Evolutionary conservation across 306 rosid species (phyloP), one percentile per base, ranked within the genome.

Genomic region (Acacia crassicarpa): DNA sequence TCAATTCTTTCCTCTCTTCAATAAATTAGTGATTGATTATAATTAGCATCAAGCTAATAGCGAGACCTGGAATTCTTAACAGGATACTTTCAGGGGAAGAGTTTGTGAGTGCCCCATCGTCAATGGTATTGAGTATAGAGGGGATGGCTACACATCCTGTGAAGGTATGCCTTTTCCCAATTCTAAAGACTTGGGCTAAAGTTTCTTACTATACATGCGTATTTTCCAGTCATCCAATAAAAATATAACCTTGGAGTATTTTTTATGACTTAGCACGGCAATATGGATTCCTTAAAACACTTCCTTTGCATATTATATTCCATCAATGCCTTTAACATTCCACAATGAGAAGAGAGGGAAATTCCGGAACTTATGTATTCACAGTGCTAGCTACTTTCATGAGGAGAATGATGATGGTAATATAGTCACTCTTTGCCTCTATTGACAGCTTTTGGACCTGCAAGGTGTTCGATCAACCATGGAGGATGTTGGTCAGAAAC

Each of bases 41-140:
- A n/a, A 35, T 49, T 78, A 43, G 62, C 74, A 22, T 67, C 40
- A 61, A 74, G 30, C 38, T 80, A 12, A 80, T 23, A 23, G 38
- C 13, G 71, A 62, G 74, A 75, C 35, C 43, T 12, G 63, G 43
- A 12, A n/a, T 67, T 32, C 43, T 79, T 82, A 3, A 77, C 93
- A 95, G 99, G 99, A 95, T 79, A 95, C 99, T 44, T 95, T 92
- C 72, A 81, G 99, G 85, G 99, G 98, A 86, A 92, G 98, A 91
- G 89, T 95, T 84, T 95, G 99, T 2, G 93, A 93, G 88, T 95
- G 99, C 83, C 99, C 99, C 62, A 75, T 84, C 23, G 93, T 87
- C 75, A 85, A 85, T 4, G 98, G 99, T 67, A 91, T 95, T 83
- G 96, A 91, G 80, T 95, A 95, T 44, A 90, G 13, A 78, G 99